Evolutionary conservation across 306 rosid genomes (phyloP).

Genomic region (Rosa lucieae): DNA sequence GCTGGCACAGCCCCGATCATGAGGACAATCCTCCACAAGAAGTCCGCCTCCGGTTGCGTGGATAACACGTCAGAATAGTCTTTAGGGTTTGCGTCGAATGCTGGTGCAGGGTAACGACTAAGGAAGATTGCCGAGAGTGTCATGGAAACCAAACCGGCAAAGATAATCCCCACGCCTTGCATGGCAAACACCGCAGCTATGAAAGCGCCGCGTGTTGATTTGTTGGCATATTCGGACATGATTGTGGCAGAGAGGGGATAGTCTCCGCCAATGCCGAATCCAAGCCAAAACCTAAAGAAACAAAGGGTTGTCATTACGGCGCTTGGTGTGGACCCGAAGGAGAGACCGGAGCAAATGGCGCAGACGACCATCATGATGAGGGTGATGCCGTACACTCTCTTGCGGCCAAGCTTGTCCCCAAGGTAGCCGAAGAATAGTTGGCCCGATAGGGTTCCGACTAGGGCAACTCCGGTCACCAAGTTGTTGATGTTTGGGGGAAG

Average conservation of each 20-base stretch:
- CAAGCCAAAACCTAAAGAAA: slow-evolving; percentile 80
- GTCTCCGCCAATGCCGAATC: slow-evolving; percentile 85
- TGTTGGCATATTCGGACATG: slow-evolving; percentile 85
- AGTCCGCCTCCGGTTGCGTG: slow-evolving; percentile 52
- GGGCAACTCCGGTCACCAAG: slow-evolving; percentile 44
- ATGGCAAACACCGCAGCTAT: slow-evolving; percentile 77
- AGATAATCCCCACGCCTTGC: slow-evolving; percentile 72
- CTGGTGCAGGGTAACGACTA: neutral
- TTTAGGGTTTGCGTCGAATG: neutral
- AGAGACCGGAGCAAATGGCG: slow-evolving; percentile 61
- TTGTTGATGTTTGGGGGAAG: slow-evolving; percentile 41
- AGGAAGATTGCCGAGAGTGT: slow-evolving; percentile 28
- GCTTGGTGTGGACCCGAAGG: slow-evolving; percentile 41
- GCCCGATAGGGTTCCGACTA: slow-evolving; percentile 58
- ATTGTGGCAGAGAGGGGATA: slow-evolving; percentile 80
- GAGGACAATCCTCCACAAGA: slow-evolving; percentile 62
- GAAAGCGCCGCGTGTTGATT: slow-evolving; percentile 68
- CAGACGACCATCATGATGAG: slow-evolving; percentile 59
- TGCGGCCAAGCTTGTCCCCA: slow-evolving; percentile 72
- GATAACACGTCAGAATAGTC: slow-evolving; percentile 26
- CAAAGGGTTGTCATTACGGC: slow-evolving; percentile 58
- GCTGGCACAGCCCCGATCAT: slow-evolving; percentile 79
- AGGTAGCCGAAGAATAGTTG: slow-evolving; percentile 64
- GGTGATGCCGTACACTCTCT: slow-evolving; percentile 64
- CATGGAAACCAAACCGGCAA: slow-evolving; percentile 63